Conservation (phyloP, 768 basidiomycete species). For the Brasilioporus rufonigricans region DNA sequence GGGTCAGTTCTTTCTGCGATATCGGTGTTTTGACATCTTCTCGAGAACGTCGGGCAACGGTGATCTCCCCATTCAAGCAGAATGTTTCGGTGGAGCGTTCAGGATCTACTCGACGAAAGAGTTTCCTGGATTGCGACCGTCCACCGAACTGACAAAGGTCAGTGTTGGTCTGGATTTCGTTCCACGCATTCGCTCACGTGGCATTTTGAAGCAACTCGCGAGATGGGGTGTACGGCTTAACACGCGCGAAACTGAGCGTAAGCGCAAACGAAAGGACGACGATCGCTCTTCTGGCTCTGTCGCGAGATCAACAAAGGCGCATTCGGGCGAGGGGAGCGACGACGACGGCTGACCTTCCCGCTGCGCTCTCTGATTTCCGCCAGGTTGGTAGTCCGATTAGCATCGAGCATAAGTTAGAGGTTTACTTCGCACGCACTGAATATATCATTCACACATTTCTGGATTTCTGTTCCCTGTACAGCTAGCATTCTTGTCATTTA, state of each 20-base stretch:
- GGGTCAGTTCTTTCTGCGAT: constrained; percentile 68
- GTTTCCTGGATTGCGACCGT: constrained; percentile 67
- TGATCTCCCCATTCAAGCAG: constrained; percentile 51
- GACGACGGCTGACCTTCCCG: constrained; percentile 20
- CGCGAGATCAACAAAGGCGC: constrained; percentile 1
- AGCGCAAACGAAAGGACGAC: constrained; percentile 32
- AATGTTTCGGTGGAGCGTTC: constrained; percentile 65
- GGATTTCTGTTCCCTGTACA: constrained; percentile 14
- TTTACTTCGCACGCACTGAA: not conserved
- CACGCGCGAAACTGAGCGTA: constrained; percentile 37
- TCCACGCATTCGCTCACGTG: not conserved
- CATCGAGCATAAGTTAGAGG: not conserved
- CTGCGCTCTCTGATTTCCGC: not conserved
- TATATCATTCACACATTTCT: constrained; percentile 4
- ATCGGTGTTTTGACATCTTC: constrained; percentile 66
- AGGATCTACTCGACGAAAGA: constrained; percentile 71
- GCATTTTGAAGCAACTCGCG: constrained; percentile 29
- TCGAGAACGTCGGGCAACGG: constrained; percentile 29
- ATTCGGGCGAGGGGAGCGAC: constrained; percentile 17
- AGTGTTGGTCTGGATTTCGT: not conserved
- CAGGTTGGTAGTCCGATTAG: not conserved
- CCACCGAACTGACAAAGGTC: constrained; percentile 68
- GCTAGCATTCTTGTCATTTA: constrained; percentile 8
- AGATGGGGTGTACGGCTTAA: constrained; percentile 35
- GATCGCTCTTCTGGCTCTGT: constrained; percentile 5